Evolutionary conservation across 441 rosid species (phyloP).

Genomic region (Populus hybrid): DNA sequence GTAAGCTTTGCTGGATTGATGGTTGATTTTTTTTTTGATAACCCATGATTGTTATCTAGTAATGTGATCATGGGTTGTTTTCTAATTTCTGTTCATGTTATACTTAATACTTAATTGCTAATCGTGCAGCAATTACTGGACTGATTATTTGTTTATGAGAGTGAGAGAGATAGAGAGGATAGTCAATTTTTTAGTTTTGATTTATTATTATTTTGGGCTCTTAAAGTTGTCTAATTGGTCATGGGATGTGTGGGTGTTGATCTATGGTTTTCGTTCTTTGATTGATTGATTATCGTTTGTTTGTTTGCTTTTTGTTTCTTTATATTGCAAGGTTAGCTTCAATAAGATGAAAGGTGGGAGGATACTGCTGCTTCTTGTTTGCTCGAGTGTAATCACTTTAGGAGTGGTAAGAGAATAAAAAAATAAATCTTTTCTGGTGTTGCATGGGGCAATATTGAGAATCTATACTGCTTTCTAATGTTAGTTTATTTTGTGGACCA

Average conservation of each 20-base stretch:
- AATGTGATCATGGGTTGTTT: neutral
- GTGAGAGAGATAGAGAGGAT: neutral
- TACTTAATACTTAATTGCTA: neutral
- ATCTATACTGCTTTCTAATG: neutral
- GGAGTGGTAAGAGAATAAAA: slow-evolving; percentile 44
- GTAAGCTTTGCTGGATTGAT: too few relatives aligned
- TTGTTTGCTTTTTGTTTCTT: neutral
- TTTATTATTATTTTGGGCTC: neutral
- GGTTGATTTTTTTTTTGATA: neutral
- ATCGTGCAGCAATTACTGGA: neutral
- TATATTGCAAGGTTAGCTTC: slow-evolving; percentile 14
- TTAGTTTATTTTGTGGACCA: neutral
- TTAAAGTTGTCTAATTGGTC: neutral
- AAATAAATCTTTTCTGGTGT: neutral
- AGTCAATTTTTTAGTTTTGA: neutral
- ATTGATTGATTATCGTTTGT: neutral
- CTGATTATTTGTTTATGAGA: neutral
- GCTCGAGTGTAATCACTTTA: slow-evolving; percentile 31
- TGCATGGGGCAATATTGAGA: neutral
- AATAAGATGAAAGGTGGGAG: slow-evolving; percentile 27
- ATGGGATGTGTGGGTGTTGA: neutral
- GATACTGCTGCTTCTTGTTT: slow-evolving; percentile 39
- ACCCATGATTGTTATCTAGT: neutral
- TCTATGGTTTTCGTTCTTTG: neutral
- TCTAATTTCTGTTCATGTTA: neutral